Percentiles rank a stretch among this genome's conserved stretches.
Conservation (phyloP, 164 flowering plant genomes). For the Macadamia integrifolia region DNA sequence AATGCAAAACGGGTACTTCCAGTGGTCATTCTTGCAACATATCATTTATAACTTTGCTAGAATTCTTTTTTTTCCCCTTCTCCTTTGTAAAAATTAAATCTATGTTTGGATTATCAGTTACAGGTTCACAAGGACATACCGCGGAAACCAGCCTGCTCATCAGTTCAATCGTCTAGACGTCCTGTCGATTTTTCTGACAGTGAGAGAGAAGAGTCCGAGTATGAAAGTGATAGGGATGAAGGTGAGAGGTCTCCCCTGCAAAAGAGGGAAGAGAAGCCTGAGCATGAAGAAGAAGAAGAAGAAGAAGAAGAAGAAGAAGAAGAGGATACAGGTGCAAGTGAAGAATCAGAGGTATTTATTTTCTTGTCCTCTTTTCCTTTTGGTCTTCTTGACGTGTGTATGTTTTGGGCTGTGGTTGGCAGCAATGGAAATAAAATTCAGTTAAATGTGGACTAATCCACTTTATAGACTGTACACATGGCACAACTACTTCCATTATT, state of each 20-base stretch:
- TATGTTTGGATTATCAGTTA: slow-evolving; percentile 14
- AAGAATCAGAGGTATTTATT: slow-evolving; percentile 31
- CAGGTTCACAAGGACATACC: slow-evolving; percentile 57
- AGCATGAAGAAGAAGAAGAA: slow-evolving; percentile 57
- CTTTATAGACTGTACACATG: too few relatives aligned
- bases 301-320: slow-evolving; percentile 42
- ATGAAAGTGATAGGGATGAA: slow-evolving; percentile 88
- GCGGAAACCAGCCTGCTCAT: slow-evolving; percentile 50
- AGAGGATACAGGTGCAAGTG: slow-evolving; percentile 21
- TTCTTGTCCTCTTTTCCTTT: neutral
- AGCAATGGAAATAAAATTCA: too few relatives aligned
- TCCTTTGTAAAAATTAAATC: too few relatives aligned
- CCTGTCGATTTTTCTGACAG: slow-evolving; percentile 66
- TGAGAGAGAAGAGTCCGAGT: slow-evolving; percentile 90
- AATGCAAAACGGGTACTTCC: slow-evolving; percentile 79
- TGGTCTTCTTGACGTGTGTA: too few relatives aligned
- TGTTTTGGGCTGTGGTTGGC: too few relatives aligned
- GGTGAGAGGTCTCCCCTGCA: slow-evolving; percentile 55
- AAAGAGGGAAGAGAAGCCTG: slow-evolving; percentile 49
- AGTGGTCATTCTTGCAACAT: neutral
- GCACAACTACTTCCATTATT: too few relatives aligned
- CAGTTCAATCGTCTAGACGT: slow-evolving; percentile 50
- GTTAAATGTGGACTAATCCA: too few relatives aligned
- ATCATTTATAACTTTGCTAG: neutral
- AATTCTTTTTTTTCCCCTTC: too few relatives aligned